Percentiles rank a stretch among this genome's conserved stretches.
Conservation (phyloP, 371 early-diverging fungal species). For the Actinomortierella wolfii region DNA sequence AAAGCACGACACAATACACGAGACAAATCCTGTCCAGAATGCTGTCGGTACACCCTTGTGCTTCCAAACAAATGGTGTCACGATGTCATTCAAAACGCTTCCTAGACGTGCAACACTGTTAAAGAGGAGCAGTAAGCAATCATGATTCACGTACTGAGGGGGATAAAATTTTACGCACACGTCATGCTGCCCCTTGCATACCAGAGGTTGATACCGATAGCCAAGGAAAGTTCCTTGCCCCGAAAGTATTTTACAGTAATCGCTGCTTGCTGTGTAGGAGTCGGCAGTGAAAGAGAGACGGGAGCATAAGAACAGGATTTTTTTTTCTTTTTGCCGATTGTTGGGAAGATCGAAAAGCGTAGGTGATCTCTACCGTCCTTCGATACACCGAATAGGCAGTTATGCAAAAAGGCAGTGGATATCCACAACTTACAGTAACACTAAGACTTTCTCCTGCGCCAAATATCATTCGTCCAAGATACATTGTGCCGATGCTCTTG, state of each 20-base stretch:
- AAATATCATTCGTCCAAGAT: constrained; percentile 56
- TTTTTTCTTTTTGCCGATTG: no score
- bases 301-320: no score
- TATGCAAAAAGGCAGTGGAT: no score
- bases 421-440: no score
- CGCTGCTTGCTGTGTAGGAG: constrained; percentile 52
- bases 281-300: no score
- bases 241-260: constrained; percentile 55
- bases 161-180: no score
- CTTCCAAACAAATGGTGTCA: constrained; percentile 39
- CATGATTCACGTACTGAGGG: no score
- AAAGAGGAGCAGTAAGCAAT: no score
- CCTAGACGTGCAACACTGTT: constrained; percentile 52
- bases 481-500: constrained; percentile 44
- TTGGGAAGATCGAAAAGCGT: no score
- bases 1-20: constrained; percentile 40
- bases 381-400: no score
- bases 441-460: constrained; percentile 62
- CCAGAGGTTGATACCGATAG: constrained; percentile 52
- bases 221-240: constrained; percentile 54
- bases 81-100: constrained; percentile 51
- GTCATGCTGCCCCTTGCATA: no score
- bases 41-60: constrained; percentile 31
- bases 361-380: no score
- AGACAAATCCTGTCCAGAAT: constrained; percentile 55